Percentiles rank a stretch among this genome's conserved stretches.
These are phyloP conservation scores for Ceriops decandra DNA, from an alignment of 345 rosid species.

Conservation along the genomic window DNA sequence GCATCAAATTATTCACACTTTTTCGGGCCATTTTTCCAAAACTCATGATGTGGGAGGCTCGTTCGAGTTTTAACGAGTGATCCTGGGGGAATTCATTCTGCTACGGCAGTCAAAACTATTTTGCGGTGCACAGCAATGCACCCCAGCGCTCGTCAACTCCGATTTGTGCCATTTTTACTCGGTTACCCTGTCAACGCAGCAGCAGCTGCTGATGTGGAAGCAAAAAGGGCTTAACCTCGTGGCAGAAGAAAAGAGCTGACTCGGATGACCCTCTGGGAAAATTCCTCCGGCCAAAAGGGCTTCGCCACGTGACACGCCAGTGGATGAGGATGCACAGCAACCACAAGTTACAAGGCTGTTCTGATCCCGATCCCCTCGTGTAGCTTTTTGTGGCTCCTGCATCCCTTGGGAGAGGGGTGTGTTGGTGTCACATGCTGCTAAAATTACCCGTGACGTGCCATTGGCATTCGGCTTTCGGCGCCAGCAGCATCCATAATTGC, in stretches of 20 bases:
- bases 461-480: no score
- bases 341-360: not conserved
- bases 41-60: no score
- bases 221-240: not conserved
- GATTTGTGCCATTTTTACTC: not conserved
- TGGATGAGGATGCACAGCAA: not conserved
- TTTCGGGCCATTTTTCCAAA: no score
- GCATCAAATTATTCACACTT: no score
- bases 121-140: not conserved
- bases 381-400: not conserved
- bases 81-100: no score
- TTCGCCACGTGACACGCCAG: not conserved
- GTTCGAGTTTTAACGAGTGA: no score
- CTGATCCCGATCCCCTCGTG: not conserved
- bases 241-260: not conserved
- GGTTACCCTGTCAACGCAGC: not conserved
- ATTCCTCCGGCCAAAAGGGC: not conserved
- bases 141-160: not conserved
- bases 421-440: not conserved
- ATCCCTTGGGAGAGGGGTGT: not conserved
- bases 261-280: not conserved
- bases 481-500: constrained; percentile 4
- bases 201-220: not conserved
- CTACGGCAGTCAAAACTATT: no score
- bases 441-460: not conserved